Percentiles rank a stretch among this genome's conserved stretches.
phyloP scores from a whole-genome alignment of 192 early-diverging fungal species.

The Rhizophagus clarus region DNA sequence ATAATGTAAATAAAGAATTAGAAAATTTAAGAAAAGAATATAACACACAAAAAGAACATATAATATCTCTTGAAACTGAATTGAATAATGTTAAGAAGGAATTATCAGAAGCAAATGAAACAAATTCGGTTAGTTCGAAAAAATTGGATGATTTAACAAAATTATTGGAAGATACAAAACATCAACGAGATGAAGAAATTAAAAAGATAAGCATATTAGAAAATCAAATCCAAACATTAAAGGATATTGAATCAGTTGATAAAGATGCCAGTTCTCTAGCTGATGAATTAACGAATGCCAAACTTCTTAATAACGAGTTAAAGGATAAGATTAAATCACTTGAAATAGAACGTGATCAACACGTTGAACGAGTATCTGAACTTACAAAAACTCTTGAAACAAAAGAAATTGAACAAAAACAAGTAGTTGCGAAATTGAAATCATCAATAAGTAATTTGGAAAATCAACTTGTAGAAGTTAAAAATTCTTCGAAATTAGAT shows the following conservation, averaged over 20 bases:
- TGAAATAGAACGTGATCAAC: conserved; percentile 10
- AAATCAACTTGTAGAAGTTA: neutral
- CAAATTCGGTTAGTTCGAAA: neutral
- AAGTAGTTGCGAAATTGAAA: neutral
- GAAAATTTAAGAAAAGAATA: neutral
- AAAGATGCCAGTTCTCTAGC: neutral
- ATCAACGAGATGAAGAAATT: conserved; percentile 15
- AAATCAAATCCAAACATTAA: neutral
- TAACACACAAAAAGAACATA: neutral
- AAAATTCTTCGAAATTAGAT: neutral
- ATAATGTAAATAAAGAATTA: neutral
- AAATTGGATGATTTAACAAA: conserved; percentile 6
- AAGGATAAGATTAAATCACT: neutral
- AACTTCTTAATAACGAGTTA: neutral
- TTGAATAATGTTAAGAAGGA: neutral
- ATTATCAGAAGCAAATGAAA: neutral
- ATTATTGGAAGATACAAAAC: neutral
- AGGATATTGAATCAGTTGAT: neutral
- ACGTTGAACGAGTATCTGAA: neutral
- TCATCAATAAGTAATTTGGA: neutral
- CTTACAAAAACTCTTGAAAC: conserved; percentile 4
- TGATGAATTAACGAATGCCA: conserved; percentile 1
- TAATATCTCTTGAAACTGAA: conserved; percentile 4
- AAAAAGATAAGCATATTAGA: conserved; percentile 10
- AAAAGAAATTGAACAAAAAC: conserved; percentile 4